Evolutionary conservation across 768 basidiomycete species (phyloP).

Genomic region (Lentinula detonsa): DNA sequence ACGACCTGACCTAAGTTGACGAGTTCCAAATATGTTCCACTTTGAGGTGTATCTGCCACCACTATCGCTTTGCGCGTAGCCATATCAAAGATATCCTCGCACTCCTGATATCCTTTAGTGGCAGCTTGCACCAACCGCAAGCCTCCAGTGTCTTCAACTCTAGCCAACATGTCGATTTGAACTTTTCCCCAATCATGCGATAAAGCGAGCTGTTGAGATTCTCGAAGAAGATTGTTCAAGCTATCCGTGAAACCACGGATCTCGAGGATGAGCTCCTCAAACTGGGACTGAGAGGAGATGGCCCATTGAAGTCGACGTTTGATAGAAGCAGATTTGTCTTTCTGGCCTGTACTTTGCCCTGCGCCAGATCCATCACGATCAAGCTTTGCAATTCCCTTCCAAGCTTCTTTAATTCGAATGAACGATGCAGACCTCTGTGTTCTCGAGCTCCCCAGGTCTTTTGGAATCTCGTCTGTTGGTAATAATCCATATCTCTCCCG

Average conservation of each 20-base stretch:
- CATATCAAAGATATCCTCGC: background rate
- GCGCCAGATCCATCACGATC: background rate
- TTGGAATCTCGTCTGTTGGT: background rate
- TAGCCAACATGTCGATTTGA: background rate
- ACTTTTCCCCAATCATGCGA: constrained; percentile 5
- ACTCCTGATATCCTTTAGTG: background rate
- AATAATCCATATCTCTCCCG: background rate
- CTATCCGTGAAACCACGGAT: constrained; percentile 3
- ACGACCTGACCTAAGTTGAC: background rate
- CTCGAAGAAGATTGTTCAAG: constrained; percentile 7
- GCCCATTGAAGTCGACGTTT: constrained; percentile 5
- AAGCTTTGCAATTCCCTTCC: background rate
- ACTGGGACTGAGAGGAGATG: constrained; percentile 7
- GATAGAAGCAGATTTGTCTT: background rate
- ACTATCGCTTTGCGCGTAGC: background rate
- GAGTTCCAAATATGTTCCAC: too few relatives aligned
- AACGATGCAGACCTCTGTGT: background rate
- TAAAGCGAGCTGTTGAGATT: constrained; percentile 4
- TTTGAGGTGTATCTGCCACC: background rate
- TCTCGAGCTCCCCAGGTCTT: background rate
- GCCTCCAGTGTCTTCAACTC: background rate
- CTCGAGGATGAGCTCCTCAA: constrained; percentile 4
- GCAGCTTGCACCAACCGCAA: background rate
- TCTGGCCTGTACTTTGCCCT: background rate
- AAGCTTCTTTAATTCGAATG: background rate